Conservation (phyloP, 305 asterid genomes). For the Fraxinus baroniana region DNA sequence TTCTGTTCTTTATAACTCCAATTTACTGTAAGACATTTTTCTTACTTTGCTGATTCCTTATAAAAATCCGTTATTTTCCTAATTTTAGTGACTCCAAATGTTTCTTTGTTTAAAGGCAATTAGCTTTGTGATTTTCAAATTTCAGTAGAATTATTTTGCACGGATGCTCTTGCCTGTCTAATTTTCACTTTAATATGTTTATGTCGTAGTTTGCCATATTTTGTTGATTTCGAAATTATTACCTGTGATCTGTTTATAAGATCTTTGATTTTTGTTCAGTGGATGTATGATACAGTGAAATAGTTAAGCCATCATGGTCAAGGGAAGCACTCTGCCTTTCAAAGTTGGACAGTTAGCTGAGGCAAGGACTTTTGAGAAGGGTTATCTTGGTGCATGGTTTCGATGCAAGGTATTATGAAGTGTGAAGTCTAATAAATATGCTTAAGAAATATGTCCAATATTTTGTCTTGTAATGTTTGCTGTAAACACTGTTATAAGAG, state of each 20-base stretch:
- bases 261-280: background rate
- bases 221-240: background rate
- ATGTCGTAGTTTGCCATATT: background rate
- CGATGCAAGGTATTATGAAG: constrained; percentile 1
- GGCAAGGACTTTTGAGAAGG: background rate
- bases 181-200: background rate
- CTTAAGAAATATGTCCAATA: background rate
- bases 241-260: background rate
- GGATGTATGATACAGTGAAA: background rate
- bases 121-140: background rate
- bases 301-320: background rate
- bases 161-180: background rate
- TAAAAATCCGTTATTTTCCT: background rate
- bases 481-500: background rate
- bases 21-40: background rate
- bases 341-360: background rate
- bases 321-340: background rate
- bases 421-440: background rate
- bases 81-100: background rate
- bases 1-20: background rate
- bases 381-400: constrained; percentile 9
- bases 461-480: background rate
- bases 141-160: background rate
- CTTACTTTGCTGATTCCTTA: background rate
- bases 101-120: background rate